phyloP scores from a whole-genome alignment of 257 asterid species.

The Lavandula angustifolia region DNA sequence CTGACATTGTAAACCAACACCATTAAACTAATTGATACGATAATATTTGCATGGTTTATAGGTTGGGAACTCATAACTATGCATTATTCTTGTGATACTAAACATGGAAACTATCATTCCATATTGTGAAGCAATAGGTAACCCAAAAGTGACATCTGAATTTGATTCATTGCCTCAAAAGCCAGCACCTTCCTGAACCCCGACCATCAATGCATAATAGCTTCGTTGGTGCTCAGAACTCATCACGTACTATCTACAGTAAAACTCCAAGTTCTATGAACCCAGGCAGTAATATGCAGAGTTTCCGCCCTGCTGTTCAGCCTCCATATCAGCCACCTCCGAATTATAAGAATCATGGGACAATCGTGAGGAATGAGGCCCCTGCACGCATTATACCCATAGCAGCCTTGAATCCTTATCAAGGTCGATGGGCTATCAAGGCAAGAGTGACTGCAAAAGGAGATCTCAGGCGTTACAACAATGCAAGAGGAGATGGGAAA shows the following conservation, averaged over 20 bases:
- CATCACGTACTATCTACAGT: constrained; percentile 37
- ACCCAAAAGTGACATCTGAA: constrained; percentile 52
- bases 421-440: constrained; percentile 98
- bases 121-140: constrained; percentile 72
- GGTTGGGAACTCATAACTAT: constrained; percentile 23
- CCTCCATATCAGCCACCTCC: constrained; percentile 96
- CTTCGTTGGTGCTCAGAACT: constrained; percentile 43
- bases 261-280: constrained; percentile 37
- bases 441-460: constrained; percentile 98
- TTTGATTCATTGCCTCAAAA: constrained; percentile 51
- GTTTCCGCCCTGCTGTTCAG: constrained; percentile 71
- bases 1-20: constrained; percentile 1
- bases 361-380: constrained; percentile 90
- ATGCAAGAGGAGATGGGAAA: constrained; percentile 95
- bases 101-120: constrained; percentile 88
- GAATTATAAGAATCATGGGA: constrained; percentile 72
- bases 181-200: constrained; percentile 43
- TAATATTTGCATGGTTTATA: constrained; percentile 6
- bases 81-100: constrained; percentile 54
- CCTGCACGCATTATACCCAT: constrained; percentile 94
- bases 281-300: constrained; percentile 47
- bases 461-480: constrained; percentile 83
- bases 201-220: constrained; percentile 34
- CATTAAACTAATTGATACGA: constrained; percentile 21
- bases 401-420: constrained; percentile 93